Evolutionary conservation across 2,329 filamentous ascomycete genomes (phyloP).

Genomic region (Ceratocystis huliohia): DNA sequence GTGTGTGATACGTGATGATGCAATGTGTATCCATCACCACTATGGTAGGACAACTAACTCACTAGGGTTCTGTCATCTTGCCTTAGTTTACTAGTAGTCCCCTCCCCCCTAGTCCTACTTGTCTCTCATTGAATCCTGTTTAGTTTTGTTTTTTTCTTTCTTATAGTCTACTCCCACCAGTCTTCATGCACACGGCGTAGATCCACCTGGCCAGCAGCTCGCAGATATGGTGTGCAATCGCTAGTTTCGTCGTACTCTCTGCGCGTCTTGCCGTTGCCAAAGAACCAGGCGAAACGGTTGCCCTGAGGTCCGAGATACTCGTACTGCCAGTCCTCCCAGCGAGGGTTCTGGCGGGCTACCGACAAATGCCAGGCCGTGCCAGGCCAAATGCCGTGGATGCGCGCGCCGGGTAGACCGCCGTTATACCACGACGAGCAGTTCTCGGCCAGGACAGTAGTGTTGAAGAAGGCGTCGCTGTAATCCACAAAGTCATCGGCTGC

Average conservation of each 20-base stretch:
- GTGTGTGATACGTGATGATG: not conserved
- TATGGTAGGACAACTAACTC: not conserved
- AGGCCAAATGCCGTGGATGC: conserved; percentile 58
- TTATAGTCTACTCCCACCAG: conserved; percentile 39
- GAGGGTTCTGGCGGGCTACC: conserved; percentile 40
- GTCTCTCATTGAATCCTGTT: too few species aligned
- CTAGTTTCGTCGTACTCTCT: conserved; percentile 43
- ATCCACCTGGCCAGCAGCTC: conserved; percentile 41
- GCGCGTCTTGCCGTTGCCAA: conserved; percentile 54
- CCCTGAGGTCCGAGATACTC: conserved; percentile 33
- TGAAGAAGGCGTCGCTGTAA: conserved; percentile 45
- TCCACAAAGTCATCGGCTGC: conserved; percentile 53
- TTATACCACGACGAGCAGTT: conserved; percentile 64
- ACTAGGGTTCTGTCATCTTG: not conserved
- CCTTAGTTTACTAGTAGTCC: not conserved
- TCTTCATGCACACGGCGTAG: conserved; percentile 52
- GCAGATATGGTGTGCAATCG: conserved; percentile 53
- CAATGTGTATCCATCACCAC: not conserved
- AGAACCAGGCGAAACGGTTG: conserved; percentile 47
- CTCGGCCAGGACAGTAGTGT: conserved; percentile 42
- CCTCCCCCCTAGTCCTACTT: too few species aligned
- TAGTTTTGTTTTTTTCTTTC: not conserved
- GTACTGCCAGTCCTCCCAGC: conserved; percentile 46
- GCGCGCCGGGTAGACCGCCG: conserved; percentile 45
- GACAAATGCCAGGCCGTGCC: conserved; percentile 53